Evolutionary conservation across 345 rosid genomes (phyloP), one percentile per base, ranked within the genome.

Genomic region (Pistacia integerrima): DNA sequence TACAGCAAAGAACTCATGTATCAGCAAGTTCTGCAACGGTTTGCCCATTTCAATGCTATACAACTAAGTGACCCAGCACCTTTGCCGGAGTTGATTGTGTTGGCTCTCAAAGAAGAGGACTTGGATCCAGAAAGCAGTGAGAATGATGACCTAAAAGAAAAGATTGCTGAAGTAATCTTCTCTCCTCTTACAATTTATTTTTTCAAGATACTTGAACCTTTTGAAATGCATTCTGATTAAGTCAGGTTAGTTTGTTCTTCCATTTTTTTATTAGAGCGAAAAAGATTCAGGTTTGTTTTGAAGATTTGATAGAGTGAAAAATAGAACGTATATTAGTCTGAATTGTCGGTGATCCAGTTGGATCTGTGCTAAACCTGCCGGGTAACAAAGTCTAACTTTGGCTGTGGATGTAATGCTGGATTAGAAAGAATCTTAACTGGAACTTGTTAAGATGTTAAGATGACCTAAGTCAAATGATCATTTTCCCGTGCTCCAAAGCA

Each of bases 1-100:
- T 69, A 74, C 94, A 92, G 99, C 88, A 92, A 96, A 84, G 99
- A 96, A 86, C 90, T 96, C 73, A 92, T 96, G 97, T 96, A 96
- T 84, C 99, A 93, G 87, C 99, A 90, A 89, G 94, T 82, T 56
- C 82, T 96, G 63, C 86, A 87, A 25, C 94, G 98, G 25, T 96
- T 96, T 87, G 90, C 93, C 41, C 97, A 91, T 86, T 93, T 91
- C 80, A 93, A 88, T 86, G 96, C 92, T 46, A 89, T 93, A 75
- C 96, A 92, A 80, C 86, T 96, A 38, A 93, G 98, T 46, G 89
- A 93, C 60, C 90, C 97, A 48, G 92, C 98, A 56, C 91, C 98
- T 35, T 36, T 93, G 73, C 69, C 74, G 2, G 98, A 90, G 80
- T 87, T 96, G 82, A 89, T 96, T 73, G 67, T 84, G 81, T 83